phyloP scores from a whole-genome alignment of 169 alveolate genomes.

The Cyclospora cayetanensis region DNA sequence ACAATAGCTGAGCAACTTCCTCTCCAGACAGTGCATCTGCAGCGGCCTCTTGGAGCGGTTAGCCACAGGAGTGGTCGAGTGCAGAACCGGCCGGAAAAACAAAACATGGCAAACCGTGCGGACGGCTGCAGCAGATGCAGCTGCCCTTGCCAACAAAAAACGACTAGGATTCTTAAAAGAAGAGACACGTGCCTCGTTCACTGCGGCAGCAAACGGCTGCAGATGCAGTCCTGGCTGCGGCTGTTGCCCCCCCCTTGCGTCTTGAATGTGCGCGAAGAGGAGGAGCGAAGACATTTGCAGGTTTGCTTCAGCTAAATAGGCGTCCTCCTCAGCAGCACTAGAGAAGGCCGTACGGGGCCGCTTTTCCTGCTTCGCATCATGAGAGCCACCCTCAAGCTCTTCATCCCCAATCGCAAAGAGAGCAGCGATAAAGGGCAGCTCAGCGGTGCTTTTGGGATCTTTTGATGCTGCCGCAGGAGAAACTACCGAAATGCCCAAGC shows the following conservation, averaged over 20 bases:
- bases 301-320: not conserved
- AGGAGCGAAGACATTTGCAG: not conserved
- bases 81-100: not conserved
- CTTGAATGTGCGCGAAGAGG: not conserved
- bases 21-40: slow-evolving; percentile 1
- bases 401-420: slow-evolving; percentile 2
- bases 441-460: not conserved
- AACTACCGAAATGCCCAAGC: not conserved
- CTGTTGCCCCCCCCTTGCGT: not conserved
- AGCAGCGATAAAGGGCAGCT: slow-evolving; percentile 29
- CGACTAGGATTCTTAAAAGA: too few relatives aligned
- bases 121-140: slow-evolving; percentile 8
- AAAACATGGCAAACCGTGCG: too few relatives aligned
- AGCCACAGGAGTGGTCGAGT: not conserved
- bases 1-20: not conserved
- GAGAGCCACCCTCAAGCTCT: not conserved
- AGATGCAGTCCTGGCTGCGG: slow-evolving; percentile 1
- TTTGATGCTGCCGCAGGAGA: not conserved
- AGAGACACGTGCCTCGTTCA: slow-evolving; percentile 10
- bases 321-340: slow-evolving; percentile 42
- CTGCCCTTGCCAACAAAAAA: too few relatives aligned
- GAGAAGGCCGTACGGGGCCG: slow-evolving; percentile 7
- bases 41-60: not conserved
- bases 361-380: not conserved
- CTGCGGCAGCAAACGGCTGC: slow-evolving; percentile 12